Evolutionary conservation across 306 rosid species (phyloP).

Genomic region (Hippophae rhamnoides): DNA sequence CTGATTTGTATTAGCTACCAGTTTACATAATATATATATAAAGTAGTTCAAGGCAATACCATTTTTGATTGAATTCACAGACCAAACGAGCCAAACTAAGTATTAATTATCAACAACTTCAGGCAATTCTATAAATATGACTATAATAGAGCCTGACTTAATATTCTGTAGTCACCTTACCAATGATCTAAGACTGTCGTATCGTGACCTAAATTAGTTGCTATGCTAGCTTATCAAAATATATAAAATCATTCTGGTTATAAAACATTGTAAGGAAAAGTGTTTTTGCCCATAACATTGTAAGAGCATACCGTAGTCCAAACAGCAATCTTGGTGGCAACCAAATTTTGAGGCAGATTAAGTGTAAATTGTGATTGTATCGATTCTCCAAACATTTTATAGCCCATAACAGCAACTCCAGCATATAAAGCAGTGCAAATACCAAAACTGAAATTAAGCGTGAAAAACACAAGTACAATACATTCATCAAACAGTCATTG

Average conservation of each 20-base stretch:
- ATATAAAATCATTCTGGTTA: too few relatives aligned
- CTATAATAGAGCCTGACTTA: too few relatives aligned
- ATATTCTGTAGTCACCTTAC: too few relatives aligned
- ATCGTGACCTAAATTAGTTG: too few relatives aligned
- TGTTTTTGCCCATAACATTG: too few relatives aligned
- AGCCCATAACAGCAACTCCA: conserved; percentile 85
- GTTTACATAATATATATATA: conserved; percentile 7
- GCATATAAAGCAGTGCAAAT: conserved; percentile 69
- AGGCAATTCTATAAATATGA: too few relatives aligned
- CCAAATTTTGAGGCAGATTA: conserved; percentile 73
- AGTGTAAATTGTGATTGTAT: conserved; percentile 83
- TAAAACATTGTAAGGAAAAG: too few relatives aligned
- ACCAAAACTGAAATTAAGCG: conserved; percentile 35
- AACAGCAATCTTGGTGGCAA: conserved; percentile 82
- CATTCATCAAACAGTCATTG: conserved; percentile 2
- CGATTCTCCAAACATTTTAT: conserved; percentile 88
- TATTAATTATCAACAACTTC: too few relatives aligned
- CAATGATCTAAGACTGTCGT: too few relatives aligned
- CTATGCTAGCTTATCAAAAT: too few relatives aligned
- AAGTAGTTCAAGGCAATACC: background rate
- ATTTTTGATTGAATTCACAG: too few relatives aligned
- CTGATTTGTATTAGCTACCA: conserved; percentile 12
- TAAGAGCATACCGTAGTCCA: conserved; percentile 83
- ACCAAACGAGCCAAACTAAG: too few relatives aligned
- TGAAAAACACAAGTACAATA: background rate